Evolutionary conservation across 257 asterid species (phyloP).

Genomic region (Asclepias syriaca): DNA sequence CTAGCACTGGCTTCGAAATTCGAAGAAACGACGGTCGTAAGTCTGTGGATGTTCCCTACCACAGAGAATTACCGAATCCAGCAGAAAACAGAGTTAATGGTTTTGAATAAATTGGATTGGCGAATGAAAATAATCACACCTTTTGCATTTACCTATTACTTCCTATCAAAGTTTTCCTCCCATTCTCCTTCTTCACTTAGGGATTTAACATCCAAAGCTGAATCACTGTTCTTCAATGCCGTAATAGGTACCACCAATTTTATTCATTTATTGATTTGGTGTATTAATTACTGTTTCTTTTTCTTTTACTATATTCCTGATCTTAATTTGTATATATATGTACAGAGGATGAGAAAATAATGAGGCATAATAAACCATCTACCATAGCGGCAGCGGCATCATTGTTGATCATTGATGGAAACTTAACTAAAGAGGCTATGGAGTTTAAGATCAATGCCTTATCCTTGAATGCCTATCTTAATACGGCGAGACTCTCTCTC

Average conservation of each 20-base stretch:
- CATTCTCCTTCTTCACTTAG: constrained; percentile 1
- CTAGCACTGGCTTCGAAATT: constrained; percentile 62
- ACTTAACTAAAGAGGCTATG: constrained; percentile 33
- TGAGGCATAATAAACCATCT: constrained; percentile 36
- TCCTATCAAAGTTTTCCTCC: constrained; percentile 30
- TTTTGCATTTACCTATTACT: constrained; percentile 39
- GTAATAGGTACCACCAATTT: constrained; percentile 28
- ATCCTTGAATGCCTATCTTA: constrained; percentile 19
- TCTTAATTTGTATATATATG: neutral
- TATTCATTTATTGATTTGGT: neutral
- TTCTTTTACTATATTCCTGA: neutral
- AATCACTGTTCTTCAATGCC: constrained; percentile 26
- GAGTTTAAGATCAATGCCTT: constrained; percentile 29
- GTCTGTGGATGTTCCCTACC: constrained; percentile 30
- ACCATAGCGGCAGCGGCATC: constrained; percentile 68
- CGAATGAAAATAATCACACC: constrained; percentile 47
- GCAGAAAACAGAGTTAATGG: constrained; percentile 54
- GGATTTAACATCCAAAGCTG: constrained; percentile 20
- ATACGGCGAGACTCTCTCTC: constrained; percentile 33
- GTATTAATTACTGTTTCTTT: too few relatives aligned
- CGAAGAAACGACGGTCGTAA: constrained; percentile 45
- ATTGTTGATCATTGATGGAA: constrained; percentile 40
- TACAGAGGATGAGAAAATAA: constrained; percentile 39
- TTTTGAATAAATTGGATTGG: constrained; percentile 56
- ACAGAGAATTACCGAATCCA: constrained; percentile 26